Evolutionary conservation across 2,329 filamentous ascomycete species (phyloP).

Genomic region (Cryoendolithus antarcticus): DNA sequence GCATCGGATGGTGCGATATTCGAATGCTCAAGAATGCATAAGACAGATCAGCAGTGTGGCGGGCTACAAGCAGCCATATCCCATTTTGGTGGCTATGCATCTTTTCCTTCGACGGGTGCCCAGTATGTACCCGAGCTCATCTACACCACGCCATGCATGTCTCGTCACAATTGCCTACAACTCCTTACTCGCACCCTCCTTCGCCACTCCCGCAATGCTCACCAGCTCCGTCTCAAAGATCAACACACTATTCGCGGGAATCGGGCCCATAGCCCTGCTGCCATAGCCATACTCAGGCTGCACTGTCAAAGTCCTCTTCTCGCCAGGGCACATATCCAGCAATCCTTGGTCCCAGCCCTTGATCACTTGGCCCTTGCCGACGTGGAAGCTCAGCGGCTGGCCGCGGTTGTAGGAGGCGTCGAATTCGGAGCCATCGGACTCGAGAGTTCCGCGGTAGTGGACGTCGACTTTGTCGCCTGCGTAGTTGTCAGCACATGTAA

Average conservation of each 20-base stretch:
- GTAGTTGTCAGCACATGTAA: background rate
- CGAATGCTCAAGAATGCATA: too few species aligned
- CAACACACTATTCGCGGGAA: conserved; percentile 68
- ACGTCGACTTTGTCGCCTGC: conserved; percentile 34
- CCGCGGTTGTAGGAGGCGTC: conserved; percentile 72
- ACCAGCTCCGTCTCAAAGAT: conserved; percentile 89
- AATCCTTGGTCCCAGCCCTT: conserved; percentile 90
- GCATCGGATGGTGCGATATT: too few species aligned
- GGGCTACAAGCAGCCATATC: too few species aligned
- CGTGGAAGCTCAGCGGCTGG: conserved; percentile 61
- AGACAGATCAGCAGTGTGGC: too few species aligned
- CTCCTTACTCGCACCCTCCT: conserved; percentile 9
- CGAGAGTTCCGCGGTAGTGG: conserved; percentile 38
- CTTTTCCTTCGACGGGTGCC: too few species aligned
- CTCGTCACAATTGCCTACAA: too few species aligned
- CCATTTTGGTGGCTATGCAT: too few species aligned
- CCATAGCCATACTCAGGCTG: conserved; percentile 82
- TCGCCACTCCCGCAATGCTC: conserved; percentile 59
- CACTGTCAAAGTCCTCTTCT: conserved; percentile 79
- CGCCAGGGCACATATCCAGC: conserved; percentile 87
- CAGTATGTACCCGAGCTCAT: too few species aligned
- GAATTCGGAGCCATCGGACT: conserved; percentile 59
- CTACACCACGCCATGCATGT: too few species aligned
- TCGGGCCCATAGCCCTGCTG: conserved; percentile 54
- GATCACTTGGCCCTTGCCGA: conserved; percentile 77